Base-by-base conservation (phyloP, 2,329 filamentous ascomycete species). In the Claviceps sp. region DNA sequence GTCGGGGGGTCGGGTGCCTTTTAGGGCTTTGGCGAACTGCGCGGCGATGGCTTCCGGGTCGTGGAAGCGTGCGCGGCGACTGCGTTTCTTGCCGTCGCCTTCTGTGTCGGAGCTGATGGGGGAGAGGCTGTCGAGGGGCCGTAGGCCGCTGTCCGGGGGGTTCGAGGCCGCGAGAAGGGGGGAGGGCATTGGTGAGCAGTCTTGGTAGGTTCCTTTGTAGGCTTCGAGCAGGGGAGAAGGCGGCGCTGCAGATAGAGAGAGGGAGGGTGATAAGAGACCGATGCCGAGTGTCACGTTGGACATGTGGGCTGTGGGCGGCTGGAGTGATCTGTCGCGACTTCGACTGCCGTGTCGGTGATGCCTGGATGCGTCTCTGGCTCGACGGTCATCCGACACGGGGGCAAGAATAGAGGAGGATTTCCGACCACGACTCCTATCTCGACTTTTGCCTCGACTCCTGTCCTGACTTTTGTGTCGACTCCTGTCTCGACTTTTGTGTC, bases 161-260 rank as follows among this genome's bases (percentile, higher is more conserved):
- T 72, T 62, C 1, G 72, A 69, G 2, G 80, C 66, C 4, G 81
- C 62, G 60, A 83, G 73, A 24, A 90, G 72, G 0, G 90, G 88
- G 0, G 89, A 89, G 0, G 90, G 90, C 88, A 96, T 95, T 0
- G 91, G 90, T 0, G 90, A 95, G 60, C 94, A 86, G 53, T 87
- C 88, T 67, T 97, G 91, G 61, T 95, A 97, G 0, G 90, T 95
- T 41, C 91, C 91, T 56, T 84, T 85, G 68, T 97, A 97, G 1
- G 93, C 84, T 68, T 97, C 91, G 2, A 95, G 79, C 48, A 97
- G 74, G 0, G 91, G 93, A 56, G 88, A 95, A 1, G 81, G 81
- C 0, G 89, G 88, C 1, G 88, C 77, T 22, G 72, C 70, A 2
- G 77, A 70, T 1, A 81, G 65, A 13, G 77, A 73, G 48, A 72